Evolutionary conservation across 805 yeast genomes (phyloP).

Genomic region (Ogataea siamensis): DNA sequence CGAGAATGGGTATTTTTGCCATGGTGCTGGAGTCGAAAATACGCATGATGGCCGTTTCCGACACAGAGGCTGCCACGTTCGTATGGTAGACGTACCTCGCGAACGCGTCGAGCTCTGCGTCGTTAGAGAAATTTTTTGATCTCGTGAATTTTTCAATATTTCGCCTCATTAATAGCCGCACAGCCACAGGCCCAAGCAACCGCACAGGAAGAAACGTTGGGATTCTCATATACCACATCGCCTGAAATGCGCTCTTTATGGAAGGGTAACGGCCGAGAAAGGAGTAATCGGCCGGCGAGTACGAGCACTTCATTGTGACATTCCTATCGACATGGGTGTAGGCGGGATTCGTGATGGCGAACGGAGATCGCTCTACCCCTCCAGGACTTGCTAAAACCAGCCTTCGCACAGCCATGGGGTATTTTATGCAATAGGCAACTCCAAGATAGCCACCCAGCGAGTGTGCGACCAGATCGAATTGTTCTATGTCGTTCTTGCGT

Average conservation of each 20-base stretch:
- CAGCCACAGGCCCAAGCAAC: constrained; percentile 40
- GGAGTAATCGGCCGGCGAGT: constrained; percentile 43
- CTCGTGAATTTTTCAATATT: constrained; percentile 32
- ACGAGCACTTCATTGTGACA: constrained; percentile 33
- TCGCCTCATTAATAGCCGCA: constrained; percentile 27
- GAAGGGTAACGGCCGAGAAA: constrained; percentile 49
- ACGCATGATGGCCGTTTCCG: constrained; percentile 42
- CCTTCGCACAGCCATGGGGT: constrained; percentile 53
- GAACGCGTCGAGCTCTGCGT: constrained; percentile 31
- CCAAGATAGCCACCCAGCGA: constrained; percentile 79
- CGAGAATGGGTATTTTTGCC: constrained; percentile 64
- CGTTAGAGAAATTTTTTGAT: constrained; percentile 23
- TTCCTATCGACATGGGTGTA: constrained; percentile 10
- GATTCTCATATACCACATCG: constrained; percentile 41
- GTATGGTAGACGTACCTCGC: constrained; percentile 35
- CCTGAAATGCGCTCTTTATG: constrained; percentile 33
- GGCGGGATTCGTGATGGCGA: constrained; percentile 49
- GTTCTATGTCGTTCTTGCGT: constrained; percentile 41
- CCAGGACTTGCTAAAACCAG: constrained; percentile 71
- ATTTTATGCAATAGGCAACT: constrained; percentile 56
- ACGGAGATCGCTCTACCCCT: constrained; percentile 70
- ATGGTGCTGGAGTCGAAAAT: constrained; percentile 56
- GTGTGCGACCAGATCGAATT: constrained; percentile 68
- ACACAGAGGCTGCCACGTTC: constrained; percentile 31
- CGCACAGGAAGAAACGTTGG: constrained; percentile 50